Percentiles rank a stretch among this genome's conserved stretches.
These are phyloP conservation scores for Nidularia sp. DNA, from an alignment of 768 basidiomycete genomes.

Conservation along the genomic window DNA sequence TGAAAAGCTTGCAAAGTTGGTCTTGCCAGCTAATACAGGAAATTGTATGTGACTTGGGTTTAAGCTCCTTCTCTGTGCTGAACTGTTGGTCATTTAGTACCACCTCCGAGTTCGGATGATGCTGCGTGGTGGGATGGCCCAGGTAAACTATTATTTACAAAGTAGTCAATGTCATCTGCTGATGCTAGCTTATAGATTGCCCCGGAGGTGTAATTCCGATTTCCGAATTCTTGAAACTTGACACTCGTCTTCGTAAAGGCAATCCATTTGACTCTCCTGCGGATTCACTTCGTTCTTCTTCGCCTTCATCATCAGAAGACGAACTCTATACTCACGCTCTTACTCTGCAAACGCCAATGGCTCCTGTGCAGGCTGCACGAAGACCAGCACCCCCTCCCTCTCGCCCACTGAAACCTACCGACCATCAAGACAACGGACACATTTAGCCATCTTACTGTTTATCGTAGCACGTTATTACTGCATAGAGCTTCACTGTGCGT, in stretches of 20 bases:
- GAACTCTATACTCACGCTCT: constrained; percentile 76
- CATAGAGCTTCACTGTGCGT: too few species aligned
- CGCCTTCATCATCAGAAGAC: constrained; percentile 82
- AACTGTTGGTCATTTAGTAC: constrained; percentile 43
- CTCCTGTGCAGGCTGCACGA: constrained; percentile 46
- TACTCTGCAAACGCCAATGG: constrained; percentile 65
- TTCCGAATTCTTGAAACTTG: constrained; percentile 29
- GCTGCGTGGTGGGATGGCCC: constrained; percentile 75
- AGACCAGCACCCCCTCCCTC: constrained; percentile 46
- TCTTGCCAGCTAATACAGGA: constrained; percentile 38
- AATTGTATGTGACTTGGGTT: constrained; percentile 38
- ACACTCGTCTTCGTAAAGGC: constrained; percentile 19
- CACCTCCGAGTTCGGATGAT: constrained; percentile 81
- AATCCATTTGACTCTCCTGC: constrained; percentile 77
- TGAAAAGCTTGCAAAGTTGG: constrained; percentile 62
- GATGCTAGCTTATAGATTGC: constrained; percentile 34
- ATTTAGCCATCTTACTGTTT: background rate
- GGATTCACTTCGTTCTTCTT: constrained; percentile 66
- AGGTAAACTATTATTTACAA: constrained; percentile 35
- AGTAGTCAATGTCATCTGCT: background rate
- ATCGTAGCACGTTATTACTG: too few species aligned
- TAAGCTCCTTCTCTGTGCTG: background rate
- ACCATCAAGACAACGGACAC: background rate
- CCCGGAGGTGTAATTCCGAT: constrained; percentile 53
- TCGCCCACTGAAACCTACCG: constrained; percentile 20